These are phyloP conservation scores for Chlamydomonas applanata DNA, from an alignment of 139 green algal genomes.

Conservation along the genomic window DNA sequence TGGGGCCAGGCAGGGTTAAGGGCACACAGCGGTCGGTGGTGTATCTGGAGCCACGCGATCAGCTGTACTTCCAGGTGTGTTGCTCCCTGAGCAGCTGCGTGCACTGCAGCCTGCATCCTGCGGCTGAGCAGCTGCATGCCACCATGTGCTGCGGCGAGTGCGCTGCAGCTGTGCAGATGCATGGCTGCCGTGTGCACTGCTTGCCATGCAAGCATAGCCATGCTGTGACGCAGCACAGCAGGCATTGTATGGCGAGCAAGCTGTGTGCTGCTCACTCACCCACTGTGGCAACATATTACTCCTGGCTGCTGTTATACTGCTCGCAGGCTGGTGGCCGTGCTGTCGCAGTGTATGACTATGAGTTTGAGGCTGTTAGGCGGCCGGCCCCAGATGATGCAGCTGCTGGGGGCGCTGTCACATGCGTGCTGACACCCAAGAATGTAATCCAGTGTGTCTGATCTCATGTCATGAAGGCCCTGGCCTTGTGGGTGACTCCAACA, in stretches of 20 bases:
- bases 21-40: conserved; percentile 25
- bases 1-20: not conserved
- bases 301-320: not conserved
- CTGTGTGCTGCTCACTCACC: too few species aligned
- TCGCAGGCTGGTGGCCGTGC: conserved; percentile 10
- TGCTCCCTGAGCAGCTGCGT: not conserved
- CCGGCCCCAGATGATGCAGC: not conserved
- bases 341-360: conserved; percentile 38
- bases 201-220: too few species aligned
- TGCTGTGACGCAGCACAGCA: too few species aligned
- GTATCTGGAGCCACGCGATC: conserved; percentile 35
- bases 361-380: not conserved
- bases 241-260: too few species aligned
- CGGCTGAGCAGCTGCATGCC: too few species aligned
- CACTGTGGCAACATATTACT: not conserved
- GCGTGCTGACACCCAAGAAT: conserved; percentile 37
- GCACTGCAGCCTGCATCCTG: too few species aligned
- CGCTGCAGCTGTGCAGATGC: too few species aligned
- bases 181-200: too few species aligned
- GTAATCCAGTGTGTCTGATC: conserved; percentile 34
- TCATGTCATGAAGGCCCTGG: too few species aligned
- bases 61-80: conserved; percentile 22
- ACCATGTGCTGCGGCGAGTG: not conserved
- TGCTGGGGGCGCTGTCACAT: conserved; percentile 6
- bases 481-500: too few species aligned